phyloP scores from a whole-genome alignment of 371 early-diverging fungal species.

The Actinomortierella ambigua region DNA sequence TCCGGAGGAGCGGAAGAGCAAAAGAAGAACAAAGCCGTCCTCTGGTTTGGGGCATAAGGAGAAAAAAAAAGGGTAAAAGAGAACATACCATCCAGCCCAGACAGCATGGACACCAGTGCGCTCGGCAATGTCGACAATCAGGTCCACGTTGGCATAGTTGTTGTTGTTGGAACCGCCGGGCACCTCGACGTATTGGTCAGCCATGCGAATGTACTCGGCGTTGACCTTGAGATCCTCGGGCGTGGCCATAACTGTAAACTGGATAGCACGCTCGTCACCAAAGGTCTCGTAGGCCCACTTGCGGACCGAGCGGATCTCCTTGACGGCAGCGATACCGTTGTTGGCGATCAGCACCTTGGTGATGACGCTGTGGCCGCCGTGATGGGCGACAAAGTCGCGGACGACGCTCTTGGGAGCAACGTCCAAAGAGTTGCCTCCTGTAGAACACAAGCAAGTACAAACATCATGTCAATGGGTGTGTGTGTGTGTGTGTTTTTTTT shows the following conservation, averaged over 20 bases:
- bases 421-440: conserved; percentile 68
- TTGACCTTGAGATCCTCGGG: conserved; percentile 97
- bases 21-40: no score
- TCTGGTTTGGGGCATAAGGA: no score
- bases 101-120: conserved; percentile 90
- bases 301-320: conserved; percentile 97
- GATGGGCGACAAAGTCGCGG: conserved; percentile 76
- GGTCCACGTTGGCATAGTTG: conserved; percentile 98
- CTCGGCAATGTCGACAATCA: conserved; percentile 98
- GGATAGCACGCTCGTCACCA: conserved; percentile 94
- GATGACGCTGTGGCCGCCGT: conserved; percentile 89
- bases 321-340: conserved; percentile 99
- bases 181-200: conserved; percentile 97
- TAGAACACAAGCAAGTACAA: not conserved
- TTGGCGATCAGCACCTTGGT: conserved; percentile 96
- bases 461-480: not conserved
- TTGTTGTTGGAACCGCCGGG: conserved; percentile 96
- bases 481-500: no score
- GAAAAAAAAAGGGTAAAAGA: not conserved
- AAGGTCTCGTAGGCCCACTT: conserved; percentile 99
- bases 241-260: conserved; percentile 98
- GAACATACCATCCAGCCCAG: conserved; percentile 53
- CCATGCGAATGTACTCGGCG: conserved; percentile 98
- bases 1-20: not conserved
- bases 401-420: conserved; percentile 62